Conservation (phyloP, 163 green algal genomes). For the Scenedesmus sp. region DNA sequence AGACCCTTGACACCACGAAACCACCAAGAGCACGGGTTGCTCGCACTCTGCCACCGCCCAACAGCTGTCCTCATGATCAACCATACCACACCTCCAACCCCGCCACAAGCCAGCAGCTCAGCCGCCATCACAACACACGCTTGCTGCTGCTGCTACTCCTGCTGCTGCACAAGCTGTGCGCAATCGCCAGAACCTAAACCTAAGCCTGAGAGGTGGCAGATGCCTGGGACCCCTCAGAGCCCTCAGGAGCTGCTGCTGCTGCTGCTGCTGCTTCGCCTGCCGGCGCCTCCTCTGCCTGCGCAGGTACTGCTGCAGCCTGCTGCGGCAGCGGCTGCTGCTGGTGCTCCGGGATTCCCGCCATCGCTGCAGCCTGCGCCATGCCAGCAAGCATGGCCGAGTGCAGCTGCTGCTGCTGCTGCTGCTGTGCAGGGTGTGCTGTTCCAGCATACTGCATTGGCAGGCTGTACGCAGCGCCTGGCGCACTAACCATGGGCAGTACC, state of each 20-base stretch:
- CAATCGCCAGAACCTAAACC: not conserved
- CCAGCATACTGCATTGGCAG: not conserved
- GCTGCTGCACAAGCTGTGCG: too few relatives aligned
- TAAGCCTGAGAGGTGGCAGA: not conserved
- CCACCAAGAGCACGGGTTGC: too few relatives aligned
- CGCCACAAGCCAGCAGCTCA: too few relatives aligned
- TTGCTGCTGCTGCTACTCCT: too few relatives aligned
- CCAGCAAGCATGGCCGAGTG: conserved; percentile 22
- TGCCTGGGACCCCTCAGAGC: not conserved
- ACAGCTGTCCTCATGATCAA: too few relatives aligned
- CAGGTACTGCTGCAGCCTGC: not conserved
- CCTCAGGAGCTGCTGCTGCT: not conserved
- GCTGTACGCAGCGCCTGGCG: not conserved
- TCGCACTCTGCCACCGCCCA: too few relatives aligned
- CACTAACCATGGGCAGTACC: not conserved
- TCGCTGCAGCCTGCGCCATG: not conserved
- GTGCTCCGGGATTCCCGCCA: conserved; percentile 41
- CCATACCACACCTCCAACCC: too few relatives aligned
- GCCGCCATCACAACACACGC: too few relatives aligned
- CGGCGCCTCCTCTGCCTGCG: not conserved
- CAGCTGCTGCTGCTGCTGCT: conserved; percentile 39
- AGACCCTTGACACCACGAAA: too few relatives aligned
- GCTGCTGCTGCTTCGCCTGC: not conserved
- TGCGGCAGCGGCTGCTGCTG: conserved; percentile 40
- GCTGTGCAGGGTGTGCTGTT: not conserved